A percentile compares a stretch with the other conserved stretches of the same genome.
Evolutionary conservation across 1,284 basidiomycete genomes (phyloP).

Genomic region (Vanrija sp.): DNA sequence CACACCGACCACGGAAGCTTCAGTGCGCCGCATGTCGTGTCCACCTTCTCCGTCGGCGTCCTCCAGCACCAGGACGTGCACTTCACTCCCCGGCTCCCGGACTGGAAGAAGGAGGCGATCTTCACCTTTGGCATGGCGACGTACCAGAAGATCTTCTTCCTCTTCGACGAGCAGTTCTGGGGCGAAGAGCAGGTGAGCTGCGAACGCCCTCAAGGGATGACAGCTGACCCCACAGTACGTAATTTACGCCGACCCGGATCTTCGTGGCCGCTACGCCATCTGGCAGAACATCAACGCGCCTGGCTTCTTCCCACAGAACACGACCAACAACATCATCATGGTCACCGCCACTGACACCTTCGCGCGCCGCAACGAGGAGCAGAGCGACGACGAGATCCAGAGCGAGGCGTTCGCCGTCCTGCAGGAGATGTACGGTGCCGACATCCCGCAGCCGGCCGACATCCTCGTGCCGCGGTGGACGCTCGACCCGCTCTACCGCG

Average conservation of each 20-base stretch:
- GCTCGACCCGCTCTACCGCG: conserved; percentile 58
- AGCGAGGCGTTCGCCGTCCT: conserved; percentile 58
- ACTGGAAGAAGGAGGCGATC: conserved; percentile 65
- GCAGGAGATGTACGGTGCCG: conserved; percentile 56
- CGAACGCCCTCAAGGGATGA: too few relatives aligned
- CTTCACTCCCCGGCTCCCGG: conserved; percentile 58
- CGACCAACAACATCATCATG: conserved; percentile 53
- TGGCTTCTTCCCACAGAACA: conserved; percentile 56
- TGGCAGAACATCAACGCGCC: conserved; percentile 66
- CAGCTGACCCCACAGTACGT: conserved; percentile 53
- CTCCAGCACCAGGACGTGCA: conserved; percentile 60
- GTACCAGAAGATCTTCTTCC: conserved; percentile 68
- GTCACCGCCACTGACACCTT: conserved; percentile 59
- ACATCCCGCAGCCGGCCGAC: conserved; percentile 56
- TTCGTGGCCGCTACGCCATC: conserved; percentile 63
- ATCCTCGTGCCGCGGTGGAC: conserved; percentile 61
- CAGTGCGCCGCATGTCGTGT: conserved; percentile 57
- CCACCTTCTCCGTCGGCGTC: conserved; percentile 59
- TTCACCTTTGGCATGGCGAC: conserved; percentile 63
- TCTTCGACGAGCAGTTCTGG: conserved; percentile 66
- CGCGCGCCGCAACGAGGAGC: conserved; percentile 57
- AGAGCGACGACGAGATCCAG: conserved; percentile 55
- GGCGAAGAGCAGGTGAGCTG: conserved; percentile 60
- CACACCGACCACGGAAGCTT: conserved; percentile 52
- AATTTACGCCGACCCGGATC: conserved; percentile 59